Base-by-base conservation (phyloP, 179 eudicot species). In the Patellifolia procumbens region DNA sequence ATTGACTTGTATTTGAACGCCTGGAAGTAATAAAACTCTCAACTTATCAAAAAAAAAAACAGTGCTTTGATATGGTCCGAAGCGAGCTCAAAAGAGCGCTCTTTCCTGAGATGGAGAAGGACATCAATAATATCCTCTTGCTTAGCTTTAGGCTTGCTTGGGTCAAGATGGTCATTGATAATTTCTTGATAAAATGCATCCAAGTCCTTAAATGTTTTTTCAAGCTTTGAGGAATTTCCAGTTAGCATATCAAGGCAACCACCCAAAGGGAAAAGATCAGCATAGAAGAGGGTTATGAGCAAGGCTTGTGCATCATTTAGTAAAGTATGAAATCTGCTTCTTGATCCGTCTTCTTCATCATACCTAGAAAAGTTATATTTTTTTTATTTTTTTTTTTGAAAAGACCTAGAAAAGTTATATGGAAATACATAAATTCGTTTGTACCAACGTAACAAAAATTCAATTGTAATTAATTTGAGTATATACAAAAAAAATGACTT, bases 61-160 rank as follows among this genome's bases (percentile, higher is more conserved):
- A n/a, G n/a, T n/a, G 72, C 82, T 72, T 82, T 79, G 70, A 82
- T 72, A 15, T 79, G 82, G 51, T 82, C 80, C 15, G 59, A 42
- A n/a, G 80, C 75, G 58, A 82, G 42, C 32, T 82, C 82, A 49
- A 79, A 62, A 9, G 67, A 3, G 9, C 60, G 34, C 52, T 82
- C 60, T 2, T 59, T 58, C 12, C 31, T 64, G 2, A 79, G 77
- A n/a, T 72, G 63, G 15, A 82, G 79, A 20, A 82, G 42, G 34
- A 82, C 74, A 32, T 82, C 82, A 29, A 75, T 35, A 9, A 80
- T 2, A 55, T 80, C 71, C n/a, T 70, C 59, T 42, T 62, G 67
- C 15, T 80, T 68, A 43, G 31, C 15, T 28, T 62, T 61, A 31
- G 63, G 72, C 43, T 31, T 70, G 51, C 63, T 64, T 31, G 65